Conservation (phyloP, 805 yeast species). For the Yarrowia divulgata region DNA sequence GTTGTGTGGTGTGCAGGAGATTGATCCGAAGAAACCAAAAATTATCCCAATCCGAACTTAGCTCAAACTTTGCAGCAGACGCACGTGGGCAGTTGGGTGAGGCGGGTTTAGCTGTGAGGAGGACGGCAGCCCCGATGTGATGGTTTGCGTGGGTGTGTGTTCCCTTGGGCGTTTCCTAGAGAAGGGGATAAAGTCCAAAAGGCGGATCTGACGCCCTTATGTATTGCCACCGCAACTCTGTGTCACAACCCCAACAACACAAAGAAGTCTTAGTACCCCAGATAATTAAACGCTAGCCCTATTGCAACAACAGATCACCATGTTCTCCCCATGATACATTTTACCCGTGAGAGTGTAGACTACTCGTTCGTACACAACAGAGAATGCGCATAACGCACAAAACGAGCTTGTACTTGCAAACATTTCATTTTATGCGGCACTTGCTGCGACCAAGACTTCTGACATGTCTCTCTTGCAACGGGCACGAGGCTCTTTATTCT, state of each 20-base stretch:
- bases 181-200: no score
- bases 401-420: no score
- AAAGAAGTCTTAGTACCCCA: conserved; percentile 2
- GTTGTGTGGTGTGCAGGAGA: conserved; percentile 34
- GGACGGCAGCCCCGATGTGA: neutral
- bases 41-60: conserved; percentile 11
- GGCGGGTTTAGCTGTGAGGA: neutral
- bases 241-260: neutral
- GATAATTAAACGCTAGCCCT: neutral
- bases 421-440: no score
- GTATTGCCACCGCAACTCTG: neutral
- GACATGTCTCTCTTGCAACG: neutral
- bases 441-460: neutral
- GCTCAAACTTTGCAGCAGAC: conserved; percentile 10
- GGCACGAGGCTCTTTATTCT: neutral
- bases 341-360: no score
- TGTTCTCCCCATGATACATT: neutral
- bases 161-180: no score
- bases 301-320: no score
- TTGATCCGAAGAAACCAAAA: conserved; percentile 39
- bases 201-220: neutral
- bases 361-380: no score
- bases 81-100: conserved; percentile 25
- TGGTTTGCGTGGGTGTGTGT: neutral
- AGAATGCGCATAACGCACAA: no score